Evolutionary conservation across 257 asterid genomes (phyloP).

Genomic region (Echium plantagineum): DNA sequence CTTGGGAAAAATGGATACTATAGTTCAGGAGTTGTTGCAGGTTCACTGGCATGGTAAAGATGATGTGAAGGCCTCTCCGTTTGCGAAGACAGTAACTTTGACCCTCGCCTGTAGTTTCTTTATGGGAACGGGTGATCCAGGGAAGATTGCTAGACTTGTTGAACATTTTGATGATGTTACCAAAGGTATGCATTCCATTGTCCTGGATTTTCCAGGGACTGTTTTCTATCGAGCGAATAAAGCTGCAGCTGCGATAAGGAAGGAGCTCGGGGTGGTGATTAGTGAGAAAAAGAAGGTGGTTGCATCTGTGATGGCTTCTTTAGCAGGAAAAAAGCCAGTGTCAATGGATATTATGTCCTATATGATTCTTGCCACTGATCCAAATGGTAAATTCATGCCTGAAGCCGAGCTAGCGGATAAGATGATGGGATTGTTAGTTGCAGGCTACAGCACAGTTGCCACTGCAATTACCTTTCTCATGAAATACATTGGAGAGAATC

Average conservation of each 20-base stretch:
- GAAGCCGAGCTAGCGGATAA: constrained; percentile 59
- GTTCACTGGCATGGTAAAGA: constrained; percentile 24
- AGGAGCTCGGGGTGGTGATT: constrained; percentile 38
- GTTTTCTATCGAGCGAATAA: constrained; percentile 35
- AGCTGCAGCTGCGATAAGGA: constrained; percentile 49
- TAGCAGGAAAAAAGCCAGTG: neutral
- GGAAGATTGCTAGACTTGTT: constrained; percentile 31
- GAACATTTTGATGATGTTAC: constrained; percentile 40
- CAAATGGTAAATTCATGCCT: constrained; percentile 31
- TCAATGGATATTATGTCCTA: constrained; percentile 25
- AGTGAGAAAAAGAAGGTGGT: constrained; percentile 32
- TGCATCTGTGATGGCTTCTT: constrained; percentile 19
- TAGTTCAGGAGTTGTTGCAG: constrained; percentile 22
- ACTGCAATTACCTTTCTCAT: constrained; percentile 46
- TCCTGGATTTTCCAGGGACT: constrained; percentile 45
- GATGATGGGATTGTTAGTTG: constrained; percentile 57
- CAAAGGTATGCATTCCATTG: constrained; percentile 45
- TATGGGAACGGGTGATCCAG: constrained; percentile 38
- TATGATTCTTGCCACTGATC: constrained; percentile 36
- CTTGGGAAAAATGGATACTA: constrained; percentile 36
- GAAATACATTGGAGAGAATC: constrained; percentile 47
- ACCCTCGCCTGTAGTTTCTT: constrained; percentile 48
- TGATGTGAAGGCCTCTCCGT: constrained; percentile 29
- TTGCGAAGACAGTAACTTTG: constrained; percentile 38
- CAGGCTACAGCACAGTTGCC: constrained; percentile 68